Base-by-base conservation (phyloP, 139 green algal species). In the Closterium sp. region DNA sequence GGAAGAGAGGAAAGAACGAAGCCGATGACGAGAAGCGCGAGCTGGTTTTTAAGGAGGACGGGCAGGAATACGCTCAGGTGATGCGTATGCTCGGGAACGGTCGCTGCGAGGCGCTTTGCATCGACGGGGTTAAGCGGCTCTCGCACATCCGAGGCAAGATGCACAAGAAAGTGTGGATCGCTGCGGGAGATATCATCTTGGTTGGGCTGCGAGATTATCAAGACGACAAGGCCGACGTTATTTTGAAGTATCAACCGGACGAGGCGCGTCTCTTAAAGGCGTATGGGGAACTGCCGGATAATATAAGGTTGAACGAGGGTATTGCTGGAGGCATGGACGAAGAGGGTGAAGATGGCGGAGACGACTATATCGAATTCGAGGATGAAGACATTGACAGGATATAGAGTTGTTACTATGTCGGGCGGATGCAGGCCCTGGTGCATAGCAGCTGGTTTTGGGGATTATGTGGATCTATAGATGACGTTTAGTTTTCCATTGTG, bases 111-210 rank as follows among this genome's bases (percentile, higher is more conserved):
- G 97, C 98, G 22, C 97, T 98, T 92, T 99, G 98, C 97, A 99
- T 99, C 79, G 98, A 99, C 95, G 97, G 97, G 73, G 96, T 97
- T 27, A 99, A 99, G 95, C 96, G 98, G 42, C 93, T 99, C 34
- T 99, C 98, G 92, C 98, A 99, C 95, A 99, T 99, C 89, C 96
- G 98, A 73, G 98, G 98, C 85, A 99, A 99, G 96, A 99, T 99
- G 98, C 95, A 98, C 9, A 99, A 99, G 95, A 99, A 99, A 96
- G 98, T 99, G 19, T 98, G 97, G 97, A 97, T 98, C 10, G 97
- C 94, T 86, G 91, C 94, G 0, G 98, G 98, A 70, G 98, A 99
- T 94, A 98, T 99, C 90, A 97, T 99, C 73, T 94, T 99, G 42
- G 95, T 99, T 29, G 98, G 98, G 17, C 95, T 99, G 89, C 96